Evolutionary conservation across 2,329 filamentous ascomycete genomes (phyloP), one percentile per base, ranked within the genome.

Genomic region (Sporothrix inflata): DNA sequence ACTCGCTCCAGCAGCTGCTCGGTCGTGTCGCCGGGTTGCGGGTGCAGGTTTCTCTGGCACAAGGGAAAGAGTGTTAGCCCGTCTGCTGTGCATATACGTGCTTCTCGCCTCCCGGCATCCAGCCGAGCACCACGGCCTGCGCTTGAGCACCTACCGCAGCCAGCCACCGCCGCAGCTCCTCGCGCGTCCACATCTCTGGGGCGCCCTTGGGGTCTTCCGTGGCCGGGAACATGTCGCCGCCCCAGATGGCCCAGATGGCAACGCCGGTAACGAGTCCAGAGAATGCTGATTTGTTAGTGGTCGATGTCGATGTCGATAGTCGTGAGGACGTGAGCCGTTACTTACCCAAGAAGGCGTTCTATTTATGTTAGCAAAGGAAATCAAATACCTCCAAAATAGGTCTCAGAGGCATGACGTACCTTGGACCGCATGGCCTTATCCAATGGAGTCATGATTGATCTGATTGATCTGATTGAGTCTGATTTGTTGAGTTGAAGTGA

Each of bases 201-300:
- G 93, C 87, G 73, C 94, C 94, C 38, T 84, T 92, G n/a, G 94
- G 94, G 79, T 97, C 94, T 65, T 85, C 74, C 75, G 90, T 84
- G 3, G 87, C 81, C 0, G 94, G 94, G 78, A 98, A 97, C 78
- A 98, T 87, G 75, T 95, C 93, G 70, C 89, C 87, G 72, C 94
- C 94, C 90, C 92, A 97, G 77, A 98, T 95, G 21, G 89, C 88
- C 91, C 92, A 97, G 55, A 89, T 89, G 19, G 94, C 92, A 1
- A 92, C 94, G 1, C 92, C 93, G 7, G 92, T 92, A 16, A 98
- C 88, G 69, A 97, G 86, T 11, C 92, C 93, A 4, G 92, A 70
- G 24, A 70, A 70, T 24, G 49, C 67, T 65, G 6, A 16, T 63
- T 42, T 65, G 53, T 57, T 34, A 57, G 53, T 16, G 53, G 21